Base-by-base conservation (phyloP, 768 basidiomycete genomes). In the Mycena sanguinolenta region DNA sequence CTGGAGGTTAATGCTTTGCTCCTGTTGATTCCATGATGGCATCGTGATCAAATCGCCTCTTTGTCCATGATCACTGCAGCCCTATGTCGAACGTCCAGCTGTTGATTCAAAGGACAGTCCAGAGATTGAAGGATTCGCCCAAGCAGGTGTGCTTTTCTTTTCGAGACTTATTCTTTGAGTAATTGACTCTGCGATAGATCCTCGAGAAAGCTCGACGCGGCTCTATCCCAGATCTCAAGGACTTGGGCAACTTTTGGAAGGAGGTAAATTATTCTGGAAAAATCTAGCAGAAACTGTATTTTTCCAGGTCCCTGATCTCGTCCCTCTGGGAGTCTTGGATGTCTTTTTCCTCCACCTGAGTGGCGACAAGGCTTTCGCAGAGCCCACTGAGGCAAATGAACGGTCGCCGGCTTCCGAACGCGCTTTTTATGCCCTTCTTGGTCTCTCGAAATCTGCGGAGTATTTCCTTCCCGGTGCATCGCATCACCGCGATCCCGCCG, bases 341-440 rank as follows among this genome's bases (percentile, higher is more conserved):
- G 76, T 77, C 5, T 80, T 81, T 58, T 78, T 80, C 61, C 44
- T 42, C n/a, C 78, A 82, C 58, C 74, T 83, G 1, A 69, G 77
- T 32, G 69, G 52, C 17, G 69, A 65, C 38, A 73, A 60, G 65
- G 75, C 70, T 60, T 79, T 73, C 38, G 46, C 39, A 36, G 64
- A 68, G 9, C 67, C 69, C 13, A 53, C 68, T 17, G 38, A 32
- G 25, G 63, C 70, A 27, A 73, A 58, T 25, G 59, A 63, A 17
- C 66, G 75, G 28, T 70, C 73, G 19, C 75, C 76, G 8, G 10
- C 62, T 12, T 71, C 76, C 1, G 77, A 79, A 39, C 71, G 75
- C 32, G 82, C 82, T 1, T 82, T 80, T 52, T 68, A 79, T 32
- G 74, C 80, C 21, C 70, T 84, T n/a, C 53, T 80, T 13, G 82